Evolutionary conservation across 768 basidiomycete genomes (phyloP).

Genomic region (Pleurotus platypus): DNA sequence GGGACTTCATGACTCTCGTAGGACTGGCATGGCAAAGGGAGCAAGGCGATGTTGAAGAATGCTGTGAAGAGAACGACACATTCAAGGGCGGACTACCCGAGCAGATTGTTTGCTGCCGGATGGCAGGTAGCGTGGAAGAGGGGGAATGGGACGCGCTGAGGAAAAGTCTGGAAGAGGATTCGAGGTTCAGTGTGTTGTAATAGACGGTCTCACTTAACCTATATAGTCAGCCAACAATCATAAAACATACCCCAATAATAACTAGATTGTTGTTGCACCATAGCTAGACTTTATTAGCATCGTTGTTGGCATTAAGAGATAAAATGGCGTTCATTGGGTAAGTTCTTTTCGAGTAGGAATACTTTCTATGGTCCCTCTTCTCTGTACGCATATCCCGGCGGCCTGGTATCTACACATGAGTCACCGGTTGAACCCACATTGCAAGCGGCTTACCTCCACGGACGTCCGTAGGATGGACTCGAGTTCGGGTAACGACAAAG

Average conservation of each 20-base stretch:
- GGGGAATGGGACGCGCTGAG: neutral
- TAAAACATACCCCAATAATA: too few species aligned
- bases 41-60: neutral
- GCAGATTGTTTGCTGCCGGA: neutral
- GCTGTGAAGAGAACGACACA: neutral
- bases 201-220: too few species aligned
- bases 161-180: neutral
- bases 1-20: neutral
- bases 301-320: too few species aligned
- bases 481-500: slow-evolving; percentile 28
- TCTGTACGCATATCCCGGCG: slow-evolving; percentile 60
- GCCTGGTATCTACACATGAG: slow-evolving; percentile 32
- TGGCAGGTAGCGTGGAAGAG: neutral
- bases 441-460: slow-evolving; percentile 34
- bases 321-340: slow-evolving; percentile 4
- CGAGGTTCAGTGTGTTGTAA: slow-evolving; percentile 4
- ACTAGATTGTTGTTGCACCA: too few species aligned
- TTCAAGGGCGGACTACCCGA: neutral
- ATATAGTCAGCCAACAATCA: too few species aligned
- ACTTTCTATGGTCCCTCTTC: slow-evolving; percentile 53
- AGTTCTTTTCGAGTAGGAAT: slow-evolving; percentile 43
- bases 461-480: slow-evolving; percentile 31
- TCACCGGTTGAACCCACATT: neutral
- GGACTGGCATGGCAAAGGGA: neutral
- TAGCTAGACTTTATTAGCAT: too few species aligned